phyloP scores from a whole-genome alignment of 495 filamentous ascomycete species.

The Polyplosphaeria fusca region DNA sequence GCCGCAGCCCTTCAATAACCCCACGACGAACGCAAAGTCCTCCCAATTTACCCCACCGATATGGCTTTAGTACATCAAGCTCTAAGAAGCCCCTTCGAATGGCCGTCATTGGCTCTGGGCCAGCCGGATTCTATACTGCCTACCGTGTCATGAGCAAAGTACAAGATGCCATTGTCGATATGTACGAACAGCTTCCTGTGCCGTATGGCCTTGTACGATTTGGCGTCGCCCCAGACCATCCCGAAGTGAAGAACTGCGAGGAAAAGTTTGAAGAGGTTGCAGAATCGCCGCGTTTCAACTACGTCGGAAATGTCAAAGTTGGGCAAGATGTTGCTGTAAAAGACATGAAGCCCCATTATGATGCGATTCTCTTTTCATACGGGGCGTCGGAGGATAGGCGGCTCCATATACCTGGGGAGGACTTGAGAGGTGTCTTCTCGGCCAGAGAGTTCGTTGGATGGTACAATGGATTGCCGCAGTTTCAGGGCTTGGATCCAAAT shows the following conservation, averaged over 20 bases:
- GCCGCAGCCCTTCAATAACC: not conserved
- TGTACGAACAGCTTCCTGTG: constrained; percentile 92
- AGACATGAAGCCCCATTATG: constrained; percentile 74
- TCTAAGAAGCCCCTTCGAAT: constrained; percentile 61
- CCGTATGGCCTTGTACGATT: constrained; percentile 90
- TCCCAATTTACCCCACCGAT: not conserved
- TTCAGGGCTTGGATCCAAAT: constrained; percentile 70
- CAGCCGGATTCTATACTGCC: constrained; percentile 93
- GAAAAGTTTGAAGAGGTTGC: constrained; percentile 90
- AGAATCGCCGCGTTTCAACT: constrained; percentile 74
- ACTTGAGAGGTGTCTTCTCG: constrained; percentile 72
- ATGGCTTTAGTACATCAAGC: constrained; percentile 25
- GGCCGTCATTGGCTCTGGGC: constrained; percentile 90
- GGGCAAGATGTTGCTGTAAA: constrained; percentile 69
- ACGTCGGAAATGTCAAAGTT: constrained; percentile 83
- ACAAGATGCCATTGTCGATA: constrained; percentile 71
- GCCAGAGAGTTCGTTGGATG: constrained; percentile 94
- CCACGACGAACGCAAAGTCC: not conserved
- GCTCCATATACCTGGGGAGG: constrained; percentile 79
- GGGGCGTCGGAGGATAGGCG: constrained; percentile 79
- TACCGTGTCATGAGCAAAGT: constrained; percentile 76
- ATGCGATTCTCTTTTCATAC: constrained; percentile 90
- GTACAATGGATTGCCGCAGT: constrained; percentile 95
- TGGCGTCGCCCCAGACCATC: constrained; percentile 94
- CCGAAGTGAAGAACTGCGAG: constrained; percentile 98